Evolutionary conservation across 2,329 filamentous ascomycete species (phyloP), one percentile per base, ranked within the genome.

Genomic region (Sporothrix sp.): DNA sequence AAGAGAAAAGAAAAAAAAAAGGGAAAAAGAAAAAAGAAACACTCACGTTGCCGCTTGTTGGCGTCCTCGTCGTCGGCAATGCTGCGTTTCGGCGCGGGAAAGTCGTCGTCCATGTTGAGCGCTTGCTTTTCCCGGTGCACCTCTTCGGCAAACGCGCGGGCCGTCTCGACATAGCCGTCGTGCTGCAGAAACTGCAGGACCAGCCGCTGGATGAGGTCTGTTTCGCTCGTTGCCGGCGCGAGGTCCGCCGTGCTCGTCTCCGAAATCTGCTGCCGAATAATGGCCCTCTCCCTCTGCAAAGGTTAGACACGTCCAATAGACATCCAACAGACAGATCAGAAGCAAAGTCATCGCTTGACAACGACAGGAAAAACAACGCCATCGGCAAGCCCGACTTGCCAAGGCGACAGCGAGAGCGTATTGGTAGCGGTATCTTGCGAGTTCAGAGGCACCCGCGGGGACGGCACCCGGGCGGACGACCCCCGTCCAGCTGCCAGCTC

Each of bases 161-260:
- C 90, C 0, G 91, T 95, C 58, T 96, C 91, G 7, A 96, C 84
- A 58, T 96, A 97, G 53, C 93, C 93, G 60, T 97, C 93, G 59
- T 97, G 91, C 33, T 90, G 86, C 13, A 98, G 71, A 58, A 95
- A 97, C 66, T 96, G 90, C 35, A 89, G 75, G 16, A 82, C 76
- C 51, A 97, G 71, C 58, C 85, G 79, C 63, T 96, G 89, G 33
- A 95, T 81, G 43, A 97, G 74, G 23, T 85, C 75, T 1, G 81
- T 83, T 65, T 96, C 91, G 54, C 77, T 79, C 55, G 86, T 70
- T 2, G 74, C 73, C 2, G 80, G 78, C 30, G 80, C 77, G 7
- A 93, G 68, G 20, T 65, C 71, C 25, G 76, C 71, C n/a, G 83
- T 76, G 57, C 75, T 76, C 51, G 77, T 71, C 38, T 62, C 60